phyloP scores from a whole-genome alignment of 2,329 filamentous ascomycete species.

The Drechslerella coelobrocha region DNA sequence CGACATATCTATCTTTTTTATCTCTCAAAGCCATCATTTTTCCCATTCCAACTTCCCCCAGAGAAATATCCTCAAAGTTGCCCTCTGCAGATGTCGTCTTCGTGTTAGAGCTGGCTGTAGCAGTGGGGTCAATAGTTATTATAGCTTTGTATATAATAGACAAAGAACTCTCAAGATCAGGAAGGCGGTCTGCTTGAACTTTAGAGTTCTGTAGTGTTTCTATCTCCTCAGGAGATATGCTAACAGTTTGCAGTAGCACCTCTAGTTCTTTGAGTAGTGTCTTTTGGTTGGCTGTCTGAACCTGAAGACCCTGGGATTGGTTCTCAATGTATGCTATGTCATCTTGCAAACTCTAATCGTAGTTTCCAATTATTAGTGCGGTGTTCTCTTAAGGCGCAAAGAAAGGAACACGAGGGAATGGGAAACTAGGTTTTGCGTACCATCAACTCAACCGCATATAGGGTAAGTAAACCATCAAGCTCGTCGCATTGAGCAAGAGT shows the following conservation, averaged over 20 bases:
- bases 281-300: constrained; percentile 96
- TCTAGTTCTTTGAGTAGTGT: constrained; percentile 88
- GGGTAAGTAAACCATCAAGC: constrained; percentile 87
- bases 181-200: constrained; percentile 66
- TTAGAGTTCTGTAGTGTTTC: constrained; percentile 65
- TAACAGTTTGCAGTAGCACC: constrained; percentile 86
- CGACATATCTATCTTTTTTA: constrained; percentile 86
- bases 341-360: constrained; percentile 79
- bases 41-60: constrained; percentile 69
- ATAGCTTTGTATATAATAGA: constrained; percentile 89
- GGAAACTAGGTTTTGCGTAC: constrained; percentile 63
- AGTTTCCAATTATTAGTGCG: not conserved
- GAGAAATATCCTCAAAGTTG: constrained; percentile 56
- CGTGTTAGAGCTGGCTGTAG: constrained; percentile 69
- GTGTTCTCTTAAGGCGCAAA: constrained; percentile 49
- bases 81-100: constrained; percentile 56
- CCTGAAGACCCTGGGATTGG: constrained; percentile 93
- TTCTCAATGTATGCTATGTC: constrained; percentile 98
- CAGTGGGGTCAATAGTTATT: constrained; percentile 86
- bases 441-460: constrained; percentile 93
- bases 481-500: constrained; percentile 97
- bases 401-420: too few species aligned
- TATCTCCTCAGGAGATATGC: constrained; percentile 79
- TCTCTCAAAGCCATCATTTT: constrained; percentile 94
- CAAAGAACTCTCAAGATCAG: constrained; percentile 77